These are phyloP conservation scores for cucumber (Cucumis sativus) DNA, from an alignment of 306 rosid species.

Conservation along the genomic window DNA sequence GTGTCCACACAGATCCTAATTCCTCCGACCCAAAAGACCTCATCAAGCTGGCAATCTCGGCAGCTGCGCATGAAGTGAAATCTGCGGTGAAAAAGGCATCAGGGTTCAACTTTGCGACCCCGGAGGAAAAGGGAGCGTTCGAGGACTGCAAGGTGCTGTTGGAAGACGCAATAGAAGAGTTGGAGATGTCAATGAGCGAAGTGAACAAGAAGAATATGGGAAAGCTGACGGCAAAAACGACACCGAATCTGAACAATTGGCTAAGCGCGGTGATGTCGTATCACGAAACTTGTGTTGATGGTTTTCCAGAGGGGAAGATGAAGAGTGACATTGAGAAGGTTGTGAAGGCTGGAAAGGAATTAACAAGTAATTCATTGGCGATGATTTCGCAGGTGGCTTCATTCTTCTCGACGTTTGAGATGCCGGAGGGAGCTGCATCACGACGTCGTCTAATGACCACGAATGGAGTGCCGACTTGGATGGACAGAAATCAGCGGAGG, in stretches of 20 bases:
- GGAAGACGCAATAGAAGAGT: slow-evolving; percentile 37
- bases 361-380: slow-evolving; percentile 71
- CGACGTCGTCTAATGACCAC: slow-evolving; percentile 19
- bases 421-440: neutral
- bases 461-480: slow-evolving; percentile 52
- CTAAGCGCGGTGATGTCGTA: slow-evolving; percentile 75
- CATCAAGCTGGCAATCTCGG: slow-evolving; percentile 27
- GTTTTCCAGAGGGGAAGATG: slow-evolving; percentile 46
- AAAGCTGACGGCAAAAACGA: slow-evolving; percentile 1
- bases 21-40: slow-evolving; percentile 39
- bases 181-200: slow-evolving; percentile 17
- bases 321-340: slow-evolving; percentile 26
- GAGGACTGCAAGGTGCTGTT: slow-evolving; percentile 58
- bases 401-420: slow-evolving; percentile 17
- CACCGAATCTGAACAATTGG: slow-evolving; percentile 61
- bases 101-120: slow-evolving; percentile 13
- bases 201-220: neutral
- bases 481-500: slow-evolving; percentile 36
- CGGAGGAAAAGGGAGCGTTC: slow-evolving; percentile 39
- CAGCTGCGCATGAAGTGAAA: slow-evolving; percentile 24
- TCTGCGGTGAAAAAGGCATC: slow-evolving; percentile 26
- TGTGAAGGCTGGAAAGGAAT: slow-evolving; percentile 26
- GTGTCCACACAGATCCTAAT: neutral
- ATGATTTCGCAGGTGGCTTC: slow-evolving; percentile 29
- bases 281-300: slow-evolving; percentile 63